Conservation (phyloP, 768 basidiomycete species). For the Neoboletus brunneissimus region DNA sequence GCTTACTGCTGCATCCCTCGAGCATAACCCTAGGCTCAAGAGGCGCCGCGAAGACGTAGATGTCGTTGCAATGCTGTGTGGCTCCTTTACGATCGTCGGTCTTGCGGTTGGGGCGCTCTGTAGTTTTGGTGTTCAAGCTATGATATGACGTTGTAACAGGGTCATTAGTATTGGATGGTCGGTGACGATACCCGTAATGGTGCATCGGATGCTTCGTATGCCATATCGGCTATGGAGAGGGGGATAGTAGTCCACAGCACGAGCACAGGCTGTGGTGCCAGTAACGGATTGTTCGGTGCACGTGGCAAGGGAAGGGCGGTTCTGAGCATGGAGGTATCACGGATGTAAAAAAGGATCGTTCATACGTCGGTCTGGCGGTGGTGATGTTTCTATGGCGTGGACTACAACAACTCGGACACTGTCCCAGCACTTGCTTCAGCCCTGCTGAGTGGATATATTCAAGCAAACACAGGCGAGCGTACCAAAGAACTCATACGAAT, state of each 20-base stretch:
- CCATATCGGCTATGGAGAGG: neutral
- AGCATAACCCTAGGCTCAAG: constrained; percentile 71
- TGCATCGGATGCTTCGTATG: neutral
- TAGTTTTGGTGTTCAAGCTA: constrained; percentile 76
- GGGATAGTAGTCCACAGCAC: neutral
- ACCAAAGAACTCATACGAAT: neutral
- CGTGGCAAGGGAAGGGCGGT: neutral
- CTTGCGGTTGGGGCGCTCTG: constrained; percentile 69
- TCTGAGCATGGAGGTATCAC: neutral
- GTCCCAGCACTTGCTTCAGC: neutral
- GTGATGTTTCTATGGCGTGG: no score
- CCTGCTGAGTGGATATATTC: neutral
- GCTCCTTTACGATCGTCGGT: constrained; percentile 76
- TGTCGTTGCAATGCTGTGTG: constrained; percentile 75
- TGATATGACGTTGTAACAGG: constrained; percentile 46
- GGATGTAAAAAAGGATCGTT: neutral
- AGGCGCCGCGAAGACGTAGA: constrained; percentile 77
- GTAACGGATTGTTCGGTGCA: neutral
- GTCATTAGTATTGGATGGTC: neutral
- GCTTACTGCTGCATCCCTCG: constrained; percentile 78
- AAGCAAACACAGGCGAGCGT: neutral
- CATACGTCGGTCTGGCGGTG: neutral
- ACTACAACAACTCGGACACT: neutral
- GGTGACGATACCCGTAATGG: neutral
- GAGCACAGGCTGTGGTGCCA: neutral